Base-by-base conservation (phyloP, 2,329 filamentous ascomycete species). In the Colletotrichum cereale region DNA sequence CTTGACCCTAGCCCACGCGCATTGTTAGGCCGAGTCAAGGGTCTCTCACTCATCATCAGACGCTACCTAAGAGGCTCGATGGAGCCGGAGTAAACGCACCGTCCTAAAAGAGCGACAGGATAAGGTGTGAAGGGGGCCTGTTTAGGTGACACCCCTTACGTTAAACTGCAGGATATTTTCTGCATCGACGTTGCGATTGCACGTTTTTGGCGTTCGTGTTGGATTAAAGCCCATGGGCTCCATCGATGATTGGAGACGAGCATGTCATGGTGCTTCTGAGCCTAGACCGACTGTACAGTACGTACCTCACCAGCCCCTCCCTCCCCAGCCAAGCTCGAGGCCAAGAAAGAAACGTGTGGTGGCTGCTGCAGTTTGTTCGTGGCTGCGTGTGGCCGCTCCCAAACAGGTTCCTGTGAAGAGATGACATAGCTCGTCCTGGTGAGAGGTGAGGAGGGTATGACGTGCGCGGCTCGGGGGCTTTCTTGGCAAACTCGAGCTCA, bases 391-490 rank as follows among this genome's bases (percentile, higher is more conserved):
- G 58, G 18, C n/a, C 24, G 16, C 34, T 44, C 55, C 36, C n/a
- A 71, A 71, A 66, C 69, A 63, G 69, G 69, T 71, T 71, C 52
- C 38, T 18, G 44, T 21, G 53, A 44, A 29, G 58, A 42, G 31
- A 69, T 71, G 69, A 71, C 69, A 68, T 71, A 62, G 65, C 47
- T 57, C 47, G 57, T 52, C 38, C 42, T 47, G 58, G 36, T 29
- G n/a, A 48, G 50, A 26, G 48, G 34, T 60, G 34, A n/a, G 42
- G 29, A 52, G 31, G 16, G 31, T 58, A 71, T 71, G 69, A 71
- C 69, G 69, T 69, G 60, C 55, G 69, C 69, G 69, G 69, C 69
- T 71, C 69, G 58, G 58, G 40, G 53, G 31, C 31, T 65, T 67
- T 40, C 16, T 67, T 44, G 50, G 48, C 10, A 26, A 36, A 12